Conservation (phyloP, 768 basidiomycete species). For the Leucosporidium scottii region DNA sequence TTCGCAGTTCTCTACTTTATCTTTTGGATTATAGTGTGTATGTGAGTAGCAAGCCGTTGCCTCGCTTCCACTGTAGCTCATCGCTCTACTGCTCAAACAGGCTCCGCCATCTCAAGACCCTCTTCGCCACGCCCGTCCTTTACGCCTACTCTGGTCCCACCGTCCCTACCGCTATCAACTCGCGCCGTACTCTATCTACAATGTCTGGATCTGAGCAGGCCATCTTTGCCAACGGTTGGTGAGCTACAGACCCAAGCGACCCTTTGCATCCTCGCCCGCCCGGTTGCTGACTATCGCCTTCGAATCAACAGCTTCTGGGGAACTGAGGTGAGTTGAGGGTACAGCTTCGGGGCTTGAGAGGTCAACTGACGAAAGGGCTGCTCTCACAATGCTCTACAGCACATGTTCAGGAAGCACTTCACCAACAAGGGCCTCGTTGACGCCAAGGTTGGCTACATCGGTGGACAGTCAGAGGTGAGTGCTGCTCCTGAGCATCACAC, state of each 20-base stretch:
- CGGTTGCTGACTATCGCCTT: neutral
- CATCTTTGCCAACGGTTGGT: conserved; percentile 30
- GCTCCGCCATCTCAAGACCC: too few relatives aligned
- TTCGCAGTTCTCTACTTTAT: too few relatives aligned
- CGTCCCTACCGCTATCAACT: conserved; percentile 24
- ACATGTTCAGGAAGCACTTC: conserved; percentile 29
- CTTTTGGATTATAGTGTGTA: too few relatives aligned
- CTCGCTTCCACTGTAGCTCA: too few relatives aligned
- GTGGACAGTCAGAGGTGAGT: conserved; percentile 53
- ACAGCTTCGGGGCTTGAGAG: too few relatives aligned
- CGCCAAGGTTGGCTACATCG: conserved; percentile 72
- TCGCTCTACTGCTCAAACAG: too few relatives aligned
- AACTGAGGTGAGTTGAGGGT: conserved; percentile 15
- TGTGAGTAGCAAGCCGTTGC: too few relatives aligned
- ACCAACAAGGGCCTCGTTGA: conserved; percentile 44
- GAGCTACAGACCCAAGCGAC: neutral
- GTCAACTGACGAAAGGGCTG: neutral
- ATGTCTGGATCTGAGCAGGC: neutral
- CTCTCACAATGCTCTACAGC: conserved; percentile 2
- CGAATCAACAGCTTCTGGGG: conserved; percentile 10
- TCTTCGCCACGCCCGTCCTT: neutral
- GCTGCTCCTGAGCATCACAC: conserved; percentile 18
- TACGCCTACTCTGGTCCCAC: conserved; percentile 24
- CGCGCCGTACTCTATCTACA: conserved; percentile 1
- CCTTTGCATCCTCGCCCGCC: too few relatives aligned